These are phyloP conservation scores for Tuber microsphaerosporum DNA, from an alignment of 495 filamentous ascomycete genomes.

Conservation along the genomic window DNA sequence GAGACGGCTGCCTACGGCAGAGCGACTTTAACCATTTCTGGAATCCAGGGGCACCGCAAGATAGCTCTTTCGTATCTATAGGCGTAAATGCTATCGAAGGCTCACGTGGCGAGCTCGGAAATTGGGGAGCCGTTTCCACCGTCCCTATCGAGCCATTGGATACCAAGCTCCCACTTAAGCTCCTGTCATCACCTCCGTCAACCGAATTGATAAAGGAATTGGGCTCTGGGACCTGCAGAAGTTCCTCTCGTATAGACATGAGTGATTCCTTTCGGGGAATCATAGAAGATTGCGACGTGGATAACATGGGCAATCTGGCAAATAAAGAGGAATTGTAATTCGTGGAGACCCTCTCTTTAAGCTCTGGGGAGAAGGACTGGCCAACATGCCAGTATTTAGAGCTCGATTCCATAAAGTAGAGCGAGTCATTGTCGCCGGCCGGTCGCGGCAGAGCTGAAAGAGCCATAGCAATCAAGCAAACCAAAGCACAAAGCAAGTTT, in stretches of 20 bases:
- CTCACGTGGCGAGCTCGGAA: slow-evolving; percentile 1
- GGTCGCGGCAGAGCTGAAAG: slow-evolving; percentile 6
- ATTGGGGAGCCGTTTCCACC: background rate
- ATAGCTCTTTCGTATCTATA: slow-evolving; percentile 11
- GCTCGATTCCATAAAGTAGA: slow-evolving; percentile 16
- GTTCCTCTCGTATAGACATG: background rate
- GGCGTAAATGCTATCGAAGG: background rate
- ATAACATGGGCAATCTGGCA: background rate
- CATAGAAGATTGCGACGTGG: background rate
- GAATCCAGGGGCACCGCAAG: slow-evolving; percentile 44
- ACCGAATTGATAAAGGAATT: slow-evolving; percentile 1
- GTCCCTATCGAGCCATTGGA: slow-evolving; percentile 3
- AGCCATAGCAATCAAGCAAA: slow-evolving; percentile 23
- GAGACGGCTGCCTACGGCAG: slow-evolving; percentile 47
- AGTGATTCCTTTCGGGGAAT: background rate
- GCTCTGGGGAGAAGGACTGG: background rate
- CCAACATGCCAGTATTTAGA: background rate
- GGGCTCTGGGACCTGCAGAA: background rate
- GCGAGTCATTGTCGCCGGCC: slow-evolving; percentile 19
- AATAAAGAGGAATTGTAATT: background rate
- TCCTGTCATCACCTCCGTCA: background rate
- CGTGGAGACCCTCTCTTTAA: background rate
- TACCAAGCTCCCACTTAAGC: background rate
- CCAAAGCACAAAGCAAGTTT: slow-evolving; percentile 10
- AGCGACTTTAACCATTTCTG: slow-evolving; percentile 56